phyloP scores from a whole-genome alignment of 164 flowering plant genomes.

The Houttuynia cordata region DNA sequence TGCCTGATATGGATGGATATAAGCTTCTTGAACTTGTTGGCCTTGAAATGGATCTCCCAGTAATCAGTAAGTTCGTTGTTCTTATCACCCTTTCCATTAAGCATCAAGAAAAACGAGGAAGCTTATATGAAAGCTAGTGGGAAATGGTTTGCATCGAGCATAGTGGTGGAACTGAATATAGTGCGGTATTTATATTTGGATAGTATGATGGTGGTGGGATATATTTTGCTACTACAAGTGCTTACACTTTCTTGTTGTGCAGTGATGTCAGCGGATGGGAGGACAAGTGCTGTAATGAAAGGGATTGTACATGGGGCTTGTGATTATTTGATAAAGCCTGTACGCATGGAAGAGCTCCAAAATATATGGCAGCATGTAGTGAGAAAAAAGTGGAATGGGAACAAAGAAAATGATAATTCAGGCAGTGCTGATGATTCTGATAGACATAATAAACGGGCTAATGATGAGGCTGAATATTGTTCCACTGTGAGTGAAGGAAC shows the following conservation, averaged over 20 bases:
- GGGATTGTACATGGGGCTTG: slow-evolving; percentile 30
- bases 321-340: slow-evolving; percentile 29
- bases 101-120: background rate
- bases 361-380: slow-evolving; percentile 62
- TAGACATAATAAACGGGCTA: slow-evolving; percentile 25
- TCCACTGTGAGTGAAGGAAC: slow-evolving; percentile 52
- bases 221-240: background rate
- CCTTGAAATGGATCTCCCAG: slow-evolving; percentile 86
- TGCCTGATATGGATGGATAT: slow-evolving; percentile 95
- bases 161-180: background rate
- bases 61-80: slow-evolving; percentile 53
- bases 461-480: slow-evolving; percentile 49
- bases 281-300: slow-evolving; percentile 49
- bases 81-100: background rate
- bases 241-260: slow-evolving; percentile 9
- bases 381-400: slow-evolving; percentile 48
- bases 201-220: background rate
- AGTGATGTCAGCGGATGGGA: slow-evolving; percentile 92
- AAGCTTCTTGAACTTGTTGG: slow-evolving; percentile 84
- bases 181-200: background rate
- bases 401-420: slow-evolving; percentile 45
- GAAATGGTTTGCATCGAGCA: background rate
- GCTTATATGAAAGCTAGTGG: background rate
- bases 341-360: slow-evolving; percentile 20
- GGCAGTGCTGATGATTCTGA: slow-evolving; percentile 52